These are phyloP conservation scores for Fermentozyma sake DNA, from an alignment of 1,139 yeast species.

Conservation along the genomic window DNA sequence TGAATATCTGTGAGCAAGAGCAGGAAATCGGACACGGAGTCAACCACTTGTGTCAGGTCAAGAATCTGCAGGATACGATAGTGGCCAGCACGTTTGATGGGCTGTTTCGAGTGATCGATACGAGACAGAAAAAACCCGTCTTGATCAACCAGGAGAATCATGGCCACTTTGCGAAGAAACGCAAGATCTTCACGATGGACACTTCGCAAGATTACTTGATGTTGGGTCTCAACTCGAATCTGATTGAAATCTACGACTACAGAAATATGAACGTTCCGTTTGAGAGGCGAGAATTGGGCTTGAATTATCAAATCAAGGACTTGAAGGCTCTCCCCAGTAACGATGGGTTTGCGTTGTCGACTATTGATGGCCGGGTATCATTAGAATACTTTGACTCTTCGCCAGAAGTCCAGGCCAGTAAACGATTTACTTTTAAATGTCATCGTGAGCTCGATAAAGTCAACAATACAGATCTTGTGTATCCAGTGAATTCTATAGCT, in stretches of 20 bases:
- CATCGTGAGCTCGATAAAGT: slow-evolving; percentile 49
- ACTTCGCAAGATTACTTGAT: slow-evolving; percentile 43
- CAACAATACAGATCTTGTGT: slow-evolving; percentile 57
- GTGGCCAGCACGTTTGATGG: slow-evolving; percentile 58
- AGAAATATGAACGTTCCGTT: slow-evolving; percentile 42
- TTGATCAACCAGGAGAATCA: slow-evolving; percentile 4
- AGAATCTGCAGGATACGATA: slow-evolving; percentile 24
- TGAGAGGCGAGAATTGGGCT: slow-evolving; percentile 62
- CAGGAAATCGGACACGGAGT: slow-evolving; percentile 23
- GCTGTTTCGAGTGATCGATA: slow-evolving; percentile 34
- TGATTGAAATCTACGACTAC: slow-evolving; percentile 56
- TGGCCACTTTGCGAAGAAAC: slow-evolving; percentile 2
- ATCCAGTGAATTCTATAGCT: slow-evolving; percentile 68
- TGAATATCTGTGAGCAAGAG: slow-evolving; percentile 3
- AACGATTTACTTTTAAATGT: slow-evolving; percentile 78
- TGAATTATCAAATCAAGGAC: slow-evolving; percentile 66
- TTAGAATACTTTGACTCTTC: slow-evolving; percentile 64
- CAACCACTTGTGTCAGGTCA: slow-evolving; percentile 23
- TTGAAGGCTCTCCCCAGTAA: slow-evolving; percentile 55
- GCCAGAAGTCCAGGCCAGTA: slow-evolving; percentile 37
- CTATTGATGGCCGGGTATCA: slow-evolving; percentile 84
- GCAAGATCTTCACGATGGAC: slow-evolving; percentile 68
- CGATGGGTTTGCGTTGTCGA: slow-evolving; percentile 70
- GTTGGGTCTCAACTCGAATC: slow-evolving; percentile 52
- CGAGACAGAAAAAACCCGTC: slow-evolving; percentile 16